phyloP scores from a whole-genome alignment of 2,329 filamentous ascomycete genomes.

The Hymenoscyphus infarciens region DNA sequence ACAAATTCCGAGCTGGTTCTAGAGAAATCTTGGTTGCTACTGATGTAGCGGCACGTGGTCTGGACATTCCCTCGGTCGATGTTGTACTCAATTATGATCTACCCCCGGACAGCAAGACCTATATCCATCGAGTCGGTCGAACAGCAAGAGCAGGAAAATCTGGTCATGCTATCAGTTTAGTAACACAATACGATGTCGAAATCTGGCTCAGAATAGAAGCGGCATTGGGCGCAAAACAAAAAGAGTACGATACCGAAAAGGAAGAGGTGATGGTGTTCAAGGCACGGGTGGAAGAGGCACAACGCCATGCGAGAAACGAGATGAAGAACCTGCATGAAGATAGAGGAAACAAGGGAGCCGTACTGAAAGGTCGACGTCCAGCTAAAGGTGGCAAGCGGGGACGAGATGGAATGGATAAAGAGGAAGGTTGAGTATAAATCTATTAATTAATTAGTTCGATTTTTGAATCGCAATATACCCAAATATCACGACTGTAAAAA shows the following conservation, averaged over 20 bases:
- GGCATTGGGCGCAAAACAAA: constrained; percentile 73
- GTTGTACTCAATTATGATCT: constrained; percentile 83
- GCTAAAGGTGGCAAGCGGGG: constrained; percentile 45
- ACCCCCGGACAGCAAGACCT: constrained; percentile 82
- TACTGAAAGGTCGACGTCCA: constrained; percentile 49
- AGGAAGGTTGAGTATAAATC: constrained; percentile 31
- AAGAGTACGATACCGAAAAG: constrained; percentile 66
- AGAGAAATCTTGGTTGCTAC: constrained; percentile 87
- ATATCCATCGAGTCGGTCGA: constrained; percentile 84
- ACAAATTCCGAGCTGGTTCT: constrained; percentile 81
- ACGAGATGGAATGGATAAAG: constrained; percentile 44
- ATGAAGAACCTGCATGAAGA: constrained; percentile 78
- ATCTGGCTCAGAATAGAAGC: constrained; percentile 78
- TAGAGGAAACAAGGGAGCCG: constrained; percentile 47
- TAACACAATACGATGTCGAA: constrained; percentile 85
- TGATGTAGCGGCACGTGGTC: constrained; percentile 87
- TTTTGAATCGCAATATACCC: not conserved
- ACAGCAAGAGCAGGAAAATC: constrained; percentile 84
- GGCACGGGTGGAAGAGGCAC: constrained; percentile 75
- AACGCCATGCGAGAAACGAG: constrained; percentile 72
- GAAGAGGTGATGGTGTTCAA: constrained; percentile 84
- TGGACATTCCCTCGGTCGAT: constrained; percentile 91
- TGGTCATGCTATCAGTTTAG: constrained; percentile 74
- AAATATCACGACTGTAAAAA: not conserved
- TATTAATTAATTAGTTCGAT: not conserved